Conservation (phyloP, 2,329 filamentous ascomycete genomes). For the Paecilomyces sp. region DNA sequence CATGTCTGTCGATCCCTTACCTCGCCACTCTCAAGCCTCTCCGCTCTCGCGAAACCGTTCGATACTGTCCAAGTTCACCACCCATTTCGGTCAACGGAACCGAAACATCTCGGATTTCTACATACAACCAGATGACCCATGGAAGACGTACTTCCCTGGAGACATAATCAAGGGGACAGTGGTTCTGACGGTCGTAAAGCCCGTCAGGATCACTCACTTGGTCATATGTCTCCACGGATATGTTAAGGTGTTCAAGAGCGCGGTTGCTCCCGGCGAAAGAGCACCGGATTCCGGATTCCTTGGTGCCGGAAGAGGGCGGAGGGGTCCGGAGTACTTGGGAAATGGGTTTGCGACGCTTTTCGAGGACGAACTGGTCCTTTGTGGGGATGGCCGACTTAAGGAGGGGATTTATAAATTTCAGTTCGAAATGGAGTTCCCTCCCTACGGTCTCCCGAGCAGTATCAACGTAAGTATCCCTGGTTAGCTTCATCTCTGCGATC, state of each 20-base stretch:
- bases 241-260: constrained; percentile 59
- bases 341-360: constrained; percentile 60
- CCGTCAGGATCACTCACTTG: constrained; percentile 56
- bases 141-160: constrained; percentile 55
- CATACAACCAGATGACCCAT: constrained; percentile 56
- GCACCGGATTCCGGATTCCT: constrained; percentile 44
- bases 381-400: constrained; percentile 56
- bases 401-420: constrained; percentile 61
- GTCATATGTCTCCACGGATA: constrained; percentile 57
- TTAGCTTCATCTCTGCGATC: constrained; percentile 6
- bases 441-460: constrained; percentile 64
- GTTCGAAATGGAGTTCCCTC: constrained; percentile 56
- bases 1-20: constrained; percentile 34
- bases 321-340: constrained; percentile 50
- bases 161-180: constrained; percentile 56
- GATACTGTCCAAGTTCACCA: constrained; percentile 48
- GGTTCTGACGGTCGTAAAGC: constrained; percentile 52
- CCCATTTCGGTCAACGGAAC: constrained; percentile 46
- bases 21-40: constrained; percentile 23
- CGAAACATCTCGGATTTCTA: constrained; percentile 55
- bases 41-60: constrained; percentile 35
- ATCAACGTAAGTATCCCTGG: constrained; percentile 66
- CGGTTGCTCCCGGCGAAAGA: constrained; percentile 49
- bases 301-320: constrained; percentile 48
- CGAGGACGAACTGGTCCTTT: constrained; percentile 58